Conservation (phyloP, 1,284 basidiomycete species). For the Cutaneotrichosporon sp. region DNA sequence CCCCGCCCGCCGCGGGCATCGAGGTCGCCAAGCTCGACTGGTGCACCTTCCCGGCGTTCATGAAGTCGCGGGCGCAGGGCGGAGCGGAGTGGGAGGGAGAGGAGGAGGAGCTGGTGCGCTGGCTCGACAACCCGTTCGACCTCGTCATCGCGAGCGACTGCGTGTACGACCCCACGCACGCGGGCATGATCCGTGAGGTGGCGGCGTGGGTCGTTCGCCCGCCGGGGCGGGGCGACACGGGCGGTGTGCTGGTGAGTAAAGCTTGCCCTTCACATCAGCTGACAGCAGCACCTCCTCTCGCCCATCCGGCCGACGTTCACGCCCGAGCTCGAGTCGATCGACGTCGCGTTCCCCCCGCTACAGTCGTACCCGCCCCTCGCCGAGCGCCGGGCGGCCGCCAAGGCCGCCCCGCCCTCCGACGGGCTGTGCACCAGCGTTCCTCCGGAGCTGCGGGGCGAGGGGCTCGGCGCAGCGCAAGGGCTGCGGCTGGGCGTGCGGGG, state of each 20-base stretch:
- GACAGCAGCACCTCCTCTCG: conserved; percentile 48
- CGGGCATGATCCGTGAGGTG: conserved; percentile 46
- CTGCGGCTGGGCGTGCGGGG: conserved; percentile 44
- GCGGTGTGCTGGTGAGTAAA: conserved; percentile 51
- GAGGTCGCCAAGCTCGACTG: conserved; percentile 65
- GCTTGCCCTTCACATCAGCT: not conserved
- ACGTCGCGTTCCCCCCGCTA: conserved; percentile 42
- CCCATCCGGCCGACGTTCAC: conserved; percentile 53
- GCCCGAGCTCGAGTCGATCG: conserved; percentile 51
- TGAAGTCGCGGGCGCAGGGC: conserved; percentile 19
- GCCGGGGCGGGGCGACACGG: conserved; percentile 36
- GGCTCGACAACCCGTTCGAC: conserved; percentile 42
- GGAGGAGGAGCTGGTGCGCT: conserved; percentile 27
- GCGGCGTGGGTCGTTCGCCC: conserved; percentile 44
- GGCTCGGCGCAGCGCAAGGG: conserved; percentile 21
- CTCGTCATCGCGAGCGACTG: conserved; percentile 52
- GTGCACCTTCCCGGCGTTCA: conserved; percentile 59
- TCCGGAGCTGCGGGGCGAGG: not conserved
- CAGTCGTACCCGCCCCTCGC: conserved; percentile 33
- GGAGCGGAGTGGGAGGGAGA: not conserved
- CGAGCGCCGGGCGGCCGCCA: conserved; percentile 25
- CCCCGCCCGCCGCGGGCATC: conserved; percentile 47
- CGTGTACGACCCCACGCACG: conserved; percentile 53
- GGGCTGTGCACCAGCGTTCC: not conserved
- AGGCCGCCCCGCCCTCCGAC: no score